A percentile compares a stretch with the other conserved stretches of the same genome.
Conservation (phyloP, 495 filamentous ascomycete species). For the Oidiodendron maius region DNA sequence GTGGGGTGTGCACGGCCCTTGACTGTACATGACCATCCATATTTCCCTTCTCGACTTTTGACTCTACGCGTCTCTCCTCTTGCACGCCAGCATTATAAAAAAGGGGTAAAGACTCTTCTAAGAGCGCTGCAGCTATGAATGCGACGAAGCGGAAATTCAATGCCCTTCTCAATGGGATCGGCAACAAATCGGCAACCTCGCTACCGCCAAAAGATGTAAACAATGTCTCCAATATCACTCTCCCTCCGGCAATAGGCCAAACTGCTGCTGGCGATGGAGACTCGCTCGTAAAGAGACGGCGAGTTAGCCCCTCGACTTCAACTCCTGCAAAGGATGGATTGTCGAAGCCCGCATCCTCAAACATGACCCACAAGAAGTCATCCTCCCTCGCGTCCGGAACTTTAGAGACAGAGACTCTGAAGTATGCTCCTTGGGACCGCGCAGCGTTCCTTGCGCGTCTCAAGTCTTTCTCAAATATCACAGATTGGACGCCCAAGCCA, state of each 20-base stretch:
- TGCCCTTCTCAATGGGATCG: conserved; percentile 45
- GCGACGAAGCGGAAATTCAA: conserved; percentile 53
- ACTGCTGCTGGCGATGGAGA: conserved; percentile 26
- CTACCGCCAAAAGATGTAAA: conserved; percentile 17
- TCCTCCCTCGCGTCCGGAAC: conserved; percentile 29
- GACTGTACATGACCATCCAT: no score
- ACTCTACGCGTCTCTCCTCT: no score
- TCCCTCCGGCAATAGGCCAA: no score
- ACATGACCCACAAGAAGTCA: conserved; percentile 34
- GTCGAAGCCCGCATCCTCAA: conserved; percentile 28
- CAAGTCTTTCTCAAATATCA: conserved; percentile 82
- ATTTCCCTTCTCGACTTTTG: no score
- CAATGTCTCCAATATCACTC: conserved; percentile 17
- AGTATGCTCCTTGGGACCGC: conserved; percentile 79
- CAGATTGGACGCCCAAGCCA: conserved; percentile 81
- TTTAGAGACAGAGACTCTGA: conserved; percentile 15
- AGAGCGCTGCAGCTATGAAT: conserved; percentile 42
- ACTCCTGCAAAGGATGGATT: conserved; percentile 14
- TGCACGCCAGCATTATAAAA: no score
- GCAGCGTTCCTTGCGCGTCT: conserved; percentile 75
- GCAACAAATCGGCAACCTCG: conserved; percentile 24
- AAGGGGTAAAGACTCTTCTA: no score
- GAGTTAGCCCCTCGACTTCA: conserved; percentile 27
- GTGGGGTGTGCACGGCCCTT: no score
- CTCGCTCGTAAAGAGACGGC: conserved; percentile 39